Conservation (phyloP, 208 protist genomes). For the Crithidia sp. region DNA sequence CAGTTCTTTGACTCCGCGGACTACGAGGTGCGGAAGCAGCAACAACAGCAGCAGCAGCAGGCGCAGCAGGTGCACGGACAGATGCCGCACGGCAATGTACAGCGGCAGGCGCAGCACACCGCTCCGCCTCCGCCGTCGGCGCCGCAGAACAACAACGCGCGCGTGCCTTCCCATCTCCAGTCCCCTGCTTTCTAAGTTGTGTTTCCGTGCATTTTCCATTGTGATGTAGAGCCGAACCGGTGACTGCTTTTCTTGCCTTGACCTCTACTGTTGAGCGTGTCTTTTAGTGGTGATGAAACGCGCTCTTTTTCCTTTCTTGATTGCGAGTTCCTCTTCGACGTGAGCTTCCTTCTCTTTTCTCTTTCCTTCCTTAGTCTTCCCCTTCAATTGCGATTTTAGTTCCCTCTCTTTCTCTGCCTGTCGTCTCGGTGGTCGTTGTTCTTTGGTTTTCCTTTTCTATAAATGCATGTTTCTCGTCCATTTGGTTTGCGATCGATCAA, state of each 20-base stretch:
- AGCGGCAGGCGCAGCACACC: constrained; percentile 8
- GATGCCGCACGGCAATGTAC: constrained; percentile 6
- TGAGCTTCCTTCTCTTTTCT: too few relatives aligned
- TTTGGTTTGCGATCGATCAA: too few relatives aligned
- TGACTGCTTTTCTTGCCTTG: neutral
- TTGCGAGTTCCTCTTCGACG: too few relatives aligned
- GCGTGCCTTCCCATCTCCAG: neutral
- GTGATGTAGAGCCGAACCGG: neutral
- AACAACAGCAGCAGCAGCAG: constrained; percentile 35
- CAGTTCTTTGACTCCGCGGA: constrained; percentile 91
- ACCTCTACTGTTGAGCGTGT: neutral
- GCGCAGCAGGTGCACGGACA: constrained; percentile 5
- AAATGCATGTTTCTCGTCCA: too few relatives aligned
- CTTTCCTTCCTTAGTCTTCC: too few relatives aligned
- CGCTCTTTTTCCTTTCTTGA: too few relatives aligned
- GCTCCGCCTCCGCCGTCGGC: neutral
- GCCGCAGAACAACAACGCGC: constrained; percentile 1
- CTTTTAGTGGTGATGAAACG: too few relatives aligned
- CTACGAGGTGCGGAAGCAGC: constrained; percentile 87
- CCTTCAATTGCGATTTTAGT: too few relatives aligned
- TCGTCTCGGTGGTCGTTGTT: too few relatives aligned
- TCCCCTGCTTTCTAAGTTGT: constrained; percentile 12
- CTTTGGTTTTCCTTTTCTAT: too few relatives aligned
- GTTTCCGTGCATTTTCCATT: constrained; percentile 19
- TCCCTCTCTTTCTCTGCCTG: too few relatives aligned